Conservation (phyloP, 1,139 yeast species). For the Pichia norvegensis region DNA sequence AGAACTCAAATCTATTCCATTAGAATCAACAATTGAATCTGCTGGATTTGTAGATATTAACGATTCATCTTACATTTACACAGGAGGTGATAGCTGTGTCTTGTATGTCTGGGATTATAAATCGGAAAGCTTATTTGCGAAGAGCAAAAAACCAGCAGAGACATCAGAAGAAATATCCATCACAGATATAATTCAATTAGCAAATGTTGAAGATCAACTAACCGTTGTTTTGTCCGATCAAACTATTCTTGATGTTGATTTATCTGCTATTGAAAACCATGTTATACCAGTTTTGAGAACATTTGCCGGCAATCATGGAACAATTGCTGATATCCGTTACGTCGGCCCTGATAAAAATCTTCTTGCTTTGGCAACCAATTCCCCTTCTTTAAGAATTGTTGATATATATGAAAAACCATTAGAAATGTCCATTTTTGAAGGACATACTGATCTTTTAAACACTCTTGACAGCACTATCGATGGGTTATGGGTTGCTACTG, state of each 20-base stretch:
- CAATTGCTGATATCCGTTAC: conserved; percentile 78
- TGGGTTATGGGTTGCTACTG: conserved; percentile 87
- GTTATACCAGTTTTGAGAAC: conserved; percentile 41
- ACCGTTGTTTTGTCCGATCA: conserved; percentile 71
- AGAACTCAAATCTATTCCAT: conserved; percentile 60
- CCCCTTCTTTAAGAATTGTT: conserved; percentile 79
- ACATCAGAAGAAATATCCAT: conserved; percentile 65
- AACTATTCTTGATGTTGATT: conserved; percentile 53
- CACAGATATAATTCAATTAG: conserved; percentile 41
- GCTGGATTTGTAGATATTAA: conserved; percentile 52
- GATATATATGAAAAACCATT: conserved; percentile 46
- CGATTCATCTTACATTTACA: conserved; percentile 39
- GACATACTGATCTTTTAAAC: conserved; percentile 81
- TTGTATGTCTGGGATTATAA: conserved; percentile 53
- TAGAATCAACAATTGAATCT: conserved; percentile 72
- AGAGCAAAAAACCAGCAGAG: conserved; percentile 42
- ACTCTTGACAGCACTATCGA: conserved; percentile 69
- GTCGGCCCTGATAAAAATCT: conserved; percentile 52
- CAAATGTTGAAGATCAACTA: conserved; percentile 23
- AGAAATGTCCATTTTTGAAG: conserved; percentile 60
- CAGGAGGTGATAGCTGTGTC: conserved; percentile 77
- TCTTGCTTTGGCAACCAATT: conserved; percentile 85
- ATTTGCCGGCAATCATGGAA: conserved; percentile 93
- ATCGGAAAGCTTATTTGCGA: conserved; percentile 35
- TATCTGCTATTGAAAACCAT: conserved; percentile 24